phyloP scores from a whole-genome alignment of 495 filamentous ascomycete genomes.

The Jackrogersella multiformis region DNA sequence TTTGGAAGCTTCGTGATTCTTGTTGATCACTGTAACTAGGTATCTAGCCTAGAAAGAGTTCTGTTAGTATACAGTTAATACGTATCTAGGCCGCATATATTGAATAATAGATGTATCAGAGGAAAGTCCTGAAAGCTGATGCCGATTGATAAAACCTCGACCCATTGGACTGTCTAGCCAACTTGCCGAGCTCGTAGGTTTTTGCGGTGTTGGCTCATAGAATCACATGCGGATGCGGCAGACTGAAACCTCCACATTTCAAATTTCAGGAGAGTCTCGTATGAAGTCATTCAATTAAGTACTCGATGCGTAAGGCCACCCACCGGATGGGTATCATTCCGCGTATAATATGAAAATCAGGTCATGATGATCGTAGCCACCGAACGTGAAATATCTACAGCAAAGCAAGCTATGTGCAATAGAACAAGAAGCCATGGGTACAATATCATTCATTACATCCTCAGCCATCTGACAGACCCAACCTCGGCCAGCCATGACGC shows the following conservation, averaged over 20 bases:
- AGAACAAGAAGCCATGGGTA: neutral
- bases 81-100: too few relatives aligned
- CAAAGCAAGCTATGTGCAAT: constrained; percentile 29
- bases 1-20: neutral
- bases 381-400: constrained; percentile 25
- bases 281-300: constrained; percentile 23
- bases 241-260: neutral
- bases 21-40: too few relatives aligned
- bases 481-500: neutral
- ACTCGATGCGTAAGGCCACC: constrained; percentile 32
- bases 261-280: neutral
- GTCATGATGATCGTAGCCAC: constrained; percentile 14
- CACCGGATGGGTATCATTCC: constrained; percentile 42
- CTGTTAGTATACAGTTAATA: too few relatives aligned
- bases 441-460: constrained; percentile 12
- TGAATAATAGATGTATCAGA: too few relatives aligned
- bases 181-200: neutral
- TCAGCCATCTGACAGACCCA: neutral
- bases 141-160: too few relatives aligned
- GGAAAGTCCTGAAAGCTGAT: too few relatives aligned
- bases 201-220: too few relatives aligned
- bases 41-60: too few relatives aligned
- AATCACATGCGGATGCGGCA: neutral
- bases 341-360: constrained; percentile 28
- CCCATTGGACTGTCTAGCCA: too few relatives aligned